Conservation (phyloP, 1,284 basidiomycete genomes). For the Irpex sp. region DNA sequence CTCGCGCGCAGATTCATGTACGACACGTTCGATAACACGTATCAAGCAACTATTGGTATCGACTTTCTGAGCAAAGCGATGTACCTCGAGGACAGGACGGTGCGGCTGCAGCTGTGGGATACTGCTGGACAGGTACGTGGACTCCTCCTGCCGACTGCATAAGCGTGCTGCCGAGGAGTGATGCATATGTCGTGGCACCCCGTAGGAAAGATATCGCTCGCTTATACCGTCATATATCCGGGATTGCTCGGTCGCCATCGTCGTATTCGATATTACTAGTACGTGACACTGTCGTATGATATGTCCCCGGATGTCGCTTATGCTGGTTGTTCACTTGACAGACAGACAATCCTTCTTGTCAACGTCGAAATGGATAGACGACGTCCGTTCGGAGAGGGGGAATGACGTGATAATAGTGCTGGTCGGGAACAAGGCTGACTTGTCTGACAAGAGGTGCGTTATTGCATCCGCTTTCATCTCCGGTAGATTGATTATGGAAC, state of each 20-base stretch:
- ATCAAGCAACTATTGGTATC: conserved; percentile 99
- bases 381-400: conserved; percentile 95
- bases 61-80: conserved; percentile 99
- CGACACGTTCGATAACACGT: conserved; percentile 99
- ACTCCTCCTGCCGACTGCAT: neutral
- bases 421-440: conserved; percentile 98
- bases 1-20: conserved; percentile 81
- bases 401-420: conserved; percentile 98
- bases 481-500: neutral
- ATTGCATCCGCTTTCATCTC: conserved; percentile 13
- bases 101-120: conserved; percentile 97
- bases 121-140: conserved; percentile 88
- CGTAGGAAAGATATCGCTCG: conserved; percentile 92
- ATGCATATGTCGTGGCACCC: neutral
- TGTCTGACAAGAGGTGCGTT: conserved; percentile 85
- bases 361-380: conserved; percentile 99
- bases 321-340: conserved; percentile 24
- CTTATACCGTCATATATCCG: conserved; percentile 99
- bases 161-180: neutral
- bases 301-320: neutral
- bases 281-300: conserved; percentile 26
- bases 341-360: conserved; percentile 96
- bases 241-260: conserved; percentile 96
- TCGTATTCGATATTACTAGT: conserved; percentile 99
- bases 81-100: conserved; percentile 98